phyloP scores from a whole-genome alignment of 768 basidiomycete species.

The Exidia glandulosa region DNA sequence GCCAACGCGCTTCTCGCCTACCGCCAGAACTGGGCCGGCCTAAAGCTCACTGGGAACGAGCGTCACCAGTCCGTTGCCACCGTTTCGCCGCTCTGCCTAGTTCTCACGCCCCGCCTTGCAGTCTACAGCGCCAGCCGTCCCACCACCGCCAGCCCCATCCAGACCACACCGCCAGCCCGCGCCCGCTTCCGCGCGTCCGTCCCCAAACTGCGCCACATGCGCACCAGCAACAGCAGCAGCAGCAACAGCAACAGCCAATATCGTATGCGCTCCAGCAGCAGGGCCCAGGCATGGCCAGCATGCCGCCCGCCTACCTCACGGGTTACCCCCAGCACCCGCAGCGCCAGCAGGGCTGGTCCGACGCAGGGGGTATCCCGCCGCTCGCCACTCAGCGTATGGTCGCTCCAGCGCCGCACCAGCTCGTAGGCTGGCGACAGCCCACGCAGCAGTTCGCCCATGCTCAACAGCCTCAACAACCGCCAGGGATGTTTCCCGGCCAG shows the following conservation, averaged over 20 bases:
- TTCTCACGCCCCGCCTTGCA: constrained; percentile 20
- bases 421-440: not conserved
- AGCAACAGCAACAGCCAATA: not conserved
- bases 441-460: not conserved
- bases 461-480: not conserved
- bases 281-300: constrained; percentile 52
- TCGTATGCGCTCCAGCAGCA: constrained; percentile 4
- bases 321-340: not conserved
- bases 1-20: constrained; percentile 61
- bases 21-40: constrained; percentile 66
- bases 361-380: too few species aligned
- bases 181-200: constrained; percentile 28
- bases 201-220: constrained; percentile 35
- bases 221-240: constrained; percentile 3
- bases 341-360: too few species aligned
- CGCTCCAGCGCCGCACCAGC: too few species aligned
- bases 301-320: constrained; percentile 30
- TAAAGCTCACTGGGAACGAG: constrained; percentile 39
- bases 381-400: too few species aligned
- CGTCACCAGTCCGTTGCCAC: constrained; percentile 16
- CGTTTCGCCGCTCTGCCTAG: too few species aligned
- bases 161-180: constrained; percentile 25
- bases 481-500: too few species aligned
- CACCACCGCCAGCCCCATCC: constrained; percentile 26
- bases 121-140: constrained; percentile 18